Evolutionary conservation across 441 rosid species (phyloP).

Genomic region (Biscutella laevigata): DNA sequence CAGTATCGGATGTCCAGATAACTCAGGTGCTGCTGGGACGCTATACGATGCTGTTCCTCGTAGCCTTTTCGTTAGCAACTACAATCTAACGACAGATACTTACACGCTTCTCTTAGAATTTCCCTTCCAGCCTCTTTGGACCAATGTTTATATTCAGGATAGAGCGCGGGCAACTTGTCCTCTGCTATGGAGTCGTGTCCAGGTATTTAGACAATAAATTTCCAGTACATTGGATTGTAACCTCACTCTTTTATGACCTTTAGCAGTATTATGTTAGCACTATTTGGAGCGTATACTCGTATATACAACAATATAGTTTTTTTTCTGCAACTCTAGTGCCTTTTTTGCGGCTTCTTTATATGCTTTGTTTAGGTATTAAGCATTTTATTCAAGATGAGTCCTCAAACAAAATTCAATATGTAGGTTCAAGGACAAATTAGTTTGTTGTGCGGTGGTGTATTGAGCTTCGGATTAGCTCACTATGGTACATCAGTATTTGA

Average conservation of each 20-base stretch:
- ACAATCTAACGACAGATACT: slow-evolving; percentile 76
- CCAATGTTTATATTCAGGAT: slow-evolving; percentile 79
- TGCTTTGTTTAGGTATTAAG: not conserved
- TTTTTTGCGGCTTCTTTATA: not conserved
- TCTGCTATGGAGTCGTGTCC: slow-evolving; percentile 95
- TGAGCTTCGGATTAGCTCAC: slow-evolving; percentile 88
- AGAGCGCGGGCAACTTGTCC: slow-evolving; percentile 89
- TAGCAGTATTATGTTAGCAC: too few species aligned
- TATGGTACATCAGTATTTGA: slow-evolving; percentile 86
- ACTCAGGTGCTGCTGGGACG: slow-evolving; percentile 97
- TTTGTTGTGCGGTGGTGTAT: slow-evolving; percentile 50
- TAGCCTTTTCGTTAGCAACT: slow-evolving; percentile 73
- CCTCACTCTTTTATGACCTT: not conserved
- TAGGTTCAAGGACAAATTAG: slow-evolving; percentile 95
- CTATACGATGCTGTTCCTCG: slow-evolving; percentile 90
- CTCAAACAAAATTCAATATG: slow-evolving; percentile 9
- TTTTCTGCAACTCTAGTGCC: not conserved
- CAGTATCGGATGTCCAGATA: slow-evolving; percentile 70
- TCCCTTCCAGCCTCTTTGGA: slow-evolving; percentile 89
- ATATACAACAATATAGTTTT: too few species aligned
- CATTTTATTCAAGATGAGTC: too few species aligned
- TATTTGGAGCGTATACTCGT: too few species aligned
- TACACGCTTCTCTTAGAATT: slow-evolving; percentile 95
- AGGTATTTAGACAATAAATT: slow-evolving; percentile 38
- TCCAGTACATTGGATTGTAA: slow-evolving; percentile 1